Percentiles rank a stretch among this genome's conserved stretches.
Conservation (phyloP, 768 basidiomycete species). For the Termitomyces sp. region DNA sequence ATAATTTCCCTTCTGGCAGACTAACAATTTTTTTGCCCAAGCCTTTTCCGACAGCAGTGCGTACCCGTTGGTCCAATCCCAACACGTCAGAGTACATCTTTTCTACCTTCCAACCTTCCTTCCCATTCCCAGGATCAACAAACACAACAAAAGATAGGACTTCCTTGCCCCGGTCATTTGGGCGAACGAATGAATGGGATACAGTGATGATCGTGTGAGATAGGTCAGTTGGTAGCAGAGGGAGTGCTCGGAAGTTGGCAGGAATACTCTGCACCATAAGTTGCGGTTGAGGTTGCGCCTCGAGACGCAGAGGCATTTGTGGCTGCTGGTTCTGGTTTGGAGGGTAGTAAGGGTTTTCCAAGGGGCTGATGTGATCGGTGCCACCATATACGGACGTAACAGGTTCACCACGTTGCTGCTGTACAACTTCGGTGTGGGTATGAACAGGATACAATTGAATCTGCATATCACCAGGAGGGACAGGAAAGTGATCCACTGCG, state of each 20-base stretch:
- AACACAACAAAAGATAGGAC: conserved; percentile 83
- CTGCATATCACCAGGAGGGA: conserved; percentile 29
- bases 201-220: conserved; percentile 67
- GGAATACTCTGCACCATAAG: conserved; percentile 22
- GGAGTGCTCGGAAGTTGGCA: conserved; percentile 66
- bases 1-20: conserved; percentile 88
- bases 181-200: conserved; percentile 76
- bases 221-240: conserved; percentile 67
- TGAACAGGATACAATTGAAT: conserved; percentile 9
- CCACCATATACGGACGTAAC: conserved; percentile 2
- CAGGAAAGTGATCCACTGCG: conserved; percentile 47
- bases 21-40: conserved; percentile 72
- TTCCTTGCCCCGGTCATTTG: conserved; percentile 90
- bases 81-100: conserved; percentile 93
- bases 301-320: conserved; percentile 16
- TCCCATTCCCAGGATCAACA: conserved; percentile 67
- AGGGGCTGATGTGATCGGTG: conserved; percentile 8
- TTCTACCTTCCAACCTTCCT: conserved; percentile 79
- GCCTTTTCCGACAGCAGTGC: conserved; percentile 59
- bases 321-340: conserved; percentile 12
- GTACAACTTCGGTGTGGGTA: conserved; percentile 14
- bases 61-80: conserved; percentile 77
- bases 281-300: conserved; percentile 14
- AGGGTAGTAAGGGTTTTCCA: conserved; percentile 19
- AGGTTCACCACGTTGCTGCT: conserved; percentile 10